Conservation (phyloP, 345 rosid species). For the Moricandia arvensis region DNA sequence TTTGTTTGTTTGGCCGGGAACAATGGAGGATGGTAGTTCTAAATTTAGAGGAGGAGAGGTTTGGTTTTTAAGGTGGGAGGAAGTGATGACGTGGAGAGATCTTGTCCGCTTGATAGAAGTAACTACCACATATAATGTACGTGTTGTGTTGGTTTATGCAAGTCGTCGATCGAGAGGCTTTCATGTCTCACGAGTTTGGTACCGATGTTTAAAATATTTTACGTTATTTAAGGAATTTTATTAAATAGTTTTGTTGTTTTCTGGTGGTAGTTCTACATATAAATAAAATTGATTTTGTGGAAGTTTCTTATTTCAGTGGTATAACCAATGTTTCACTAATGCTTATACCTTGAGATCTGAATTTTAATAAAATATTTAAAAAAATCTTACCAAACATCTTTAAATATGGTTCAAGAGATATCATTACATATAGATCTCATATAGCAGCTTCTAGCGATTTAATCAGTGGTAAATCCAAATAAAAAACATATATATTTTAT, state of each 20-base stretch:
- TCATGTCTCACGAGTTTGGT: constrained; percentile 24
- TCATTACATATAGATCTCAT: too few relatives aligned
- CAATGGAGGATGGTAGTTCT: constrained; percentile 15
- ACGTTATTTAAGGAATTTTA: neutral
- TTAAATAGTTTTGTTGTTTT: neutral
- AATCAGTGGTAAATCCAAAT: too few relatives aligned
- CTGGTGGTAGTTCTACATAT: neutral
- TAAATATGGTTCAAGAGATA: too few relatives aligned
- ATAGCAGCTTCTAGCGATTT: too few relatives aligned
- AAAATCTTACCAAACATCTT: too few relatives aligned
- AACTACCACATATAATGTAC: constrained; percentile 35
- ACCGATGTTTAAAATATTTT: neutral
- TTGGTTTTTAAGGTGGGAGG: constrained; percentile 16
- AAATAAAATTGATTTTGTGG: too few relatives aligned
- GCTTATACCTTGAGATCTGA: too few relatives aligned
- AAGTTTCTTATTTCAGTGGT: too few relatives aligned
- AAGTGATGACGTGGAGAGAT: constrained; percentile 27
- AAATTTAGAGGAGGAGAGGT: neutral
- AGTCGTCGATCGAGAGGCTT: neutral
- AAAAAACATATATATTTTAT: too few relatives aligned
- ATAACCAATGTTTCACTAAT: too few relatives aligned
- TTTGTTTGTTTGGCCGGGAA: constrained; percentile 1
- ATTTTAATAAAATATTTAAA: too few relatives aligned
- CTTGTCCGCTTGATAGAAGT: constrained; percentile 21
- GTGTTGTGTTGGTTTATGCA: constrained; percentile 24